These are phyloP conservation scores for Globisporangium nunn DNA, from an alignment of 352 stramenopile species.

Conservation along the genomic window DNA sequence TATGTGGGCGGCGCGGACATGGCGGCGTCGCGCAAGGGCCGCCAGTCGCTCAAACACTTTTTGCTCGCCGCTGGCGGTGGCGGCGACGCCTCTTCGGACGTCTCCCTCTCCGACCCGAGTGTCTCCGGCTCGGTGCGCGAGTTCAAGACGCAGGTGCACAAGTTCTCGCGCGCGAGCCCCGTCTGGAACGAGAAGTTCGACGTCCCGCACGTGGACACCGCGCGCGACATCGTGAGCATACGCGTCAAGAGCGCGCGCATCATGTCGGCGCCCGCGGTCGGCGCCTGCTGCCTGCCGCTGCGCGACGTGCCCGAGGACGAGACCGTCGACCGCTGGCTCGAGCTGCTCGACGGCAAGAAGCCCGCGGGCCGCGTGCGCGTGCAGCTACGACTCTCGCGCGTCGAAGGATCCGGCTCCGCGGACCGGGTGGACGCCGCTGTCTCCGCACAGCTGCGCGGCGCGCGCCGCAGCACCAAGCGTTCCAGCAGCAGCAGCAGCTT, in stretches of 20 bases:
- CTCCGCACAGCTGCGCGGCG: background rate
- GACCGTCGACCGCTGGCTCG: constrained; percentile 54
- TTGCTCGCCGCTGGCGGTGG: background rate
- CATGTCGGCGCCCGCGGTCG: constrained; percentile 53
- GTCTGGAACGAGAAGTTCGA: constrained; percentile 82
- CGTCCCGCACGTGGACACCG: constrained; percentile 38
- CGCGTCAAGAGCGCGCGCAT: constrained; percentile 66
- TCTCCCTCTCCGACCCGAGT: constrained; percentile 4
- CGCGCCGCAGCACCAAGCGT: background rate
- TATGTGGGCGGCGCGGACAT: constrained; percentile 54
- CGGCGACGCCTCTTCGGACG: background rate
- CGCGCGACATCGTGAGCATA: constrained; percentile 51
- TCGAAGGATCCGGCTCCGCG: constrained; percentile 15
- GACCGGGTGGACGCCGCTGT: constrained; percentile 11
- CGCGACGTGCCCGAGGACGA: constrained; percentile 32
- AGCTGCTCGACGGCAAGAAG: constrained; percentile 45
- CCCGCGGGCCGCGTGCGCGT: constrained; percentile 53
- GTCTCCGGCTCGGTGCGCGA: constrained; percentile 22
- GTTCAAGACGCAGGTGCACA: constrained; percentile 63
- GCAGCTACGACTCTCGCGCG: constrained; percentile 48
- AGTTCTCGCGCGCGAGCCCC: constrained; percentile 33
- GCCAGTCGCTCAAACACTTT: constrained; percentile 18
- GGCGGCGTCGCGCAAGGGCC: constrained; percentile 16
- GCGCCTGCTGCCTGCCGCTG: constrained; percentile 39
- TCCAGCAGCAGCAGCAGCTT: constrained; percentile 10